Percentiles rank a stretch among this genome's conserved stretches.
These are phyloP conservation scores for Lasiodiplodia hormozganensis DNA, from an alignment of 2,329 filamentous ascomycete genomes.

Conservation along the genomic window DNA sequence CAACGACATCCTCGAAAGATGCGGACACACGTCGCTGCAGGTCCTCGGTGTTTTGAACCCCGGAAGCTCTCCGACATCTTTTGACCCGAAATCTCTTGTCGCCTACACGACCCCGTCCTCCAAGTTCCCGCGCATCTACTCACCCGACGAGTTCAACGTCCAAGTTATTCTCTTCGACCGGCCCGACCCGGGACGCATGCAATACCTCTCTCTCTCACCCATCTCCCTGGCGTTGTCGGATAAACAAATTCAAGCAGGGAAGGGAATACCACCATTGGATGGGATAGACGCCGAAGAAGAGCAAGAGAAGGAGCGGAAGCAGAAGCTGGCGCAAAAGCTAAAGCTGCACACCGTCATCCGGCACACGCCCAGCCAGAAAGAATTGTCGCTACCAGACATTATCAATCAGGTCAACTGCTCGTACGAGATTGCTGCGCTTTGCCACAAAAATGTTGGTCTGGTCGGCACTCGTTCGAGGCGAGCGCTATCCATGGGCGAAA, in stretches of 20 bases:
- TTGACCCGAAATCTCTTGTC: slow-evolving; percentile 70
- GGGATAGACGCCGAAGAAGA: slow-evolving; percentile 77
- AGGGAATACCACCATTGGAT: slow-evolving; percentile 52
- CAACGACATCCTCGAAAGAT: slow-evolving; percentile 80
- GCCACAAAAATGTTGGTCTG: slow-evolving; percentile 89
- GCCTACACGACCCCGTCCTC: slow-evolving; percentile 60
- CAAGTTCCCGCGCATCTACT: slow-evolving; percentile 75
- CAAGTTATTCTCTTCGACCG: slow-evolving; percentile 91
- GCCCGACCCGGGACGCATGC: slow-evolving; percentile 86
- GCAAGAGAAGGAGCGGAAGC: slow-evolving; percentile 66
- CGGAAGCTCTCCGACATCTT: slow-evolving; percentile 51
- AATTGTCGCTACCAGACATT: slow-evolving; percentile 79
- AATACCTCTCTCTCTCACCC: slow-evolving; percentile 90
- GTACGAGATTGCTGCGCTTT: slow-evolving; percentile 81
- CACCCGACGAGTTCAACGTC: slow-evolving; percentile 70
- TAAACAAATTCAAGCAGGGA: slow-evolving; percentile 47
- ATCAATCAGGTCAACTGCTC: slow-evolving; percentile 97
- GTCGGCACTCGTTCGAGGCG: slow-evolving; percentile 83
- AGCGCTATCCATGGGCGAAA: slow-evolving; percentile 89
- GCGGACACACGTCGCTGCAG: slow-evolving; percentile 81
- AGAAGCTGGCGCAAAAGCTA: slow-evolving; percentile 80
- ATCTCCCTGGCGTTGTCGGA: slow-evolving; percentile 87
- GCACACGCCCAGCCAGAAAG: slow-evolving; percentile 79
- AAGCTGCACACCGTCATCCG: slow-evolving; percentile 85
- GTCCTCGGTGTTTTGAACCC: slow-evolving; percentile 85